These are phyloP conservation scores for Wallemia mellicola DNA, from an alignment of 1,284 basidiomycete genomes.

Conservation along the genomic window DNA sequence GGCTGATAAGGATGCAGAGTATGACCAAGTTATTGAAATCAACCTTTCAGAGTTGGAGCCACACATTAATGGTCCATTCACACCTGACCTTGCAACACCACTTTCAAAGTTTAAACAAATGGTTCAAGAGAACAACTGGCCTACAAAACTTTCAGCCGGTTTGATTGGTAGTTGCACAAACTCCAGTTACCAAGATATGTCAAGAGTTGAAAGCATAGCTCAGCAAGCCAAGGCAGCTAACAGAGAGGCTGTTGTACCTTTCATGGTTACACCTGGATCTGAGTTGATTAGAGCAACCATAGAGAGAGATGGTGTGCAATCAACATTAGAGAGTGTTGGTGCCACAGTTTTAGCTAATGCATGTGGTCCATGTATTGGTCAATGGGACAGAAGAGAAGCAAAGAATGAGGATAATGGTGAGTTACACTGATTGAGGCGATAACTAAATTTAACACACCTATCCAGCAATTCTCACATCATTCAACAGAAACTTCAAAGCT, in stretches of 20 bases:
- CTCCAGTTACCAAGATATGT: constrained; percentile 87
- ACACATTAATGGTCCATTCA: constrained; percentile 89
- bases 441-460: constrained; percentile 1
- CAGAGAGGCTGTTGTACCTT: constrained; percentile 57
- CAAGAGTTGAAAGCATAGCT: constrained; percentile 67
- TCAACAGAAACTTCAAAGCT: constrained; percentile 94
- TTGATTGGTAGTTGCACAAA: constrained; percentile 96
- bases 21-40: constrained; percentile 83
- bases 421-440: constrained; percentile 7
- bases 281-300: constrained; percentile 96
- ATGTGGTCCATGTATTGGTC: constrained; percentile 95
- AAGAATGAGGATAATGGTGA: constrained; percentile 70
- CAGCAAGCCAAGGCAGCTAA: constrained; percentile 62
- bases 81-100: constrained; percentile 83
- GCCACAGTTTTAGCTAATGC: constrained; percentile 86
- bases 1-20: constrained; percentile 71
- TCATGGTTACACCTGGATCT: constrained; percentile 87
- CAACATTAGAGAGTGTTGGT: constrained; percentile 52
- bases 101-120: constrained; percentile 66
- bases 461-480: constrained; percentile 75
- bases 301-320: constrained; percentile 68
- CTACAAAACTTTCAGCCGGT: constrained; percentile 63
- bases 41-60: constrained; percentile 79
- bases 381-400: constrained; percentile 85
- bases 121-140: constrained; percentile 59